Percentiles rank a stretch among this genome's conserved stretches.
These are phyloP conservation scores for Lecanosticta acicola DNA, from an alignment of 2,329 filamentous ascomycete species.

Conservation along the genomic window DNA sequence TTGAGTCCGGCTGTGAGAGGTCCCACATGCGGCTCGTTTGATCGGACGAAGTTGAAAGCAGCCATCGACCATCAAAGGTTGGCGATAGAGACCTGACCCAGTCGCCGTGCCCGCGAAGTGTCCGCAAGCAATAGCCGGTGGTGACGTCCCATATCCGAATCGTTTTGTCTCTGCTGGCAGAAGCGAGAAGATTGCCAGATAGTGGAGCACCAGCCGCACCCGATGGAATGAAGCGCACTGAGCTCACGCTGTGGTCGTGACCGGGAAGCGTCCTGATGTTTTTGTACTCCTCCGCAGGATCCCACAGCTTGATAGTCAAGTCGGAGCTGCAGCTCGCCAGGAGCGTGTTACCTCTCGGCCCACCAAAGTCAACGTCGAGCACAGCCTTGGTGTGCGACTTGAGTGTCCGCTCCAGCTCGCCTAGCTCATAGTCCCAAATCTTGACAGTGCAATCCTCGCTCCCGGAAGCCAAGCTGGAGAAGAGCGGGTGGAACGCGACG, in stretches of 20 bases:
- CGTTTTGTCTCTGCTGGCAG: slow-evolving; percentile 77
- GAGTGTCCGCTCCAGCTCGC: slow-evolving; percentile 81
- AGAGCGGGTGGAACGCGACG: slow-evolving; percentile 87
- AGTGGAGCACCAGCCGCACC: slow-evolving; percentile 70
- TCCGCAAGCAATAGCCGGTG: slow-evolving; percentile 87
- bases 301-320: slow-evolving; percentile 91
- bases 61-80: slow-evolving; percentile 74
- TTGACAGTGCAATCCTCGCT: slow-evolving; percentile 93
- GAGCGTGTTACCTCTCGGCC: slow-evolving; percentile 70
- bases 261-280: slow-evolving; percentile 87
- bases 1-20: slow-evolving; percentile 63
- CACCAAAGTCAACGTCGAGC: slow-evolving; percentile 83
- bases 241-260: slow-evolving; percentile 87
- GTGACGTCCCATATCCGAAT: slow-evolving; percentile 88
- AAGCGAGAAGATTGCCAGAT: slow-evolving; percentile 81
- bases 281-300: slow-evolving; percentile 87
- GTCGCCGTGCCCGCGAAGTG: slow-evolving; percentile 75
- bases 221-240: slow-evolving; percentile 80
- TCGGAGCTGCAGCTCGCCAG: slow-evolving; percentile 82
- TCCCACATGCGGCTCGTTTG: slow-evolving; percentile 82
- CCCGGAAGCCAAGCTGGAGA: slow-evolving; percentile 81
- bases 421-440: slow-evolving; percentile 94
- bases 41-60: slow-evolving; percentile 78
- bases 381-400: slow-evolving; percentile 90
- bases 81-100: slow-evolving; percentile 90